Conservation (phyloP, 768 basidiomycete genomes). For the Chalciporus chontae region DNA sequence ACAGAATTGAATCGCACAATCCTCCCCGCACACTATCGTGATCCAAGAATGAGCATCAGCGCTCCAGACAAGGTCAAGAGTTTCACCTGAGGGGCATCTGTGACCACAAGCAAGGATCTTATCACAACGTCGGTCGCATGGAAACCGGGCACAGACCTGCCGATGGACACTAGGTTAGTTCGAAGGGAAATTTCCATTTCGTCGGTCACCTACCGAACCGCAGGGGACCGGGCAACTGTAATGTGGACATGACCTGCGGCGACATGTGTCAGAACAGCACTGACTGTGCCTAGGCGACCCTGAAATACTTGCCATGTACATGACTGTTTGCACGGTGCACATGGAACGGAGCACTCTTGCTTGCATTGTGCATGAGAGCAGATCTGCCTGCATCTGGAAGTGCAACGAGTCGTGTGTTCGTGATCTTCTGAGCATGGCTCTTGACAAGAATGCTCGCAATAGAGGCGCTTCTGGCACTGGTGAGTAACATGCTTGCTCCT, state of each 20-base stretch:
- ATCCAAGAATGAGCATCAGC: background rate
- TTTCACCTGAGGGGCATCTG: slow-evolving; percentile 60
- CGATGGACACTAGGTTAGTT: background rate
- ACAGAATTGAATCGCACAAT: slow-evolving; percentile 54
- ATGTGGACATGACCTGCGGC: slow-evolving; percentile 53
- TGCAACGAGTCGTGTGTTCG: slow-evolving; percentile 46
- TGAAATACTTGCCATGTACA: slow-evolving; percentile 47
- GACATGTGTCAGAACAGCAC: background rate
- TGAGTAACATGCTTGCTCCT: slow-evolving; percentile 42
- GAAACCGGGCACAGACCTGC: slow-evolving; percentile 62
- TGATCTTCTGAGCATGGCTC: slow-evolving; percentile 48
- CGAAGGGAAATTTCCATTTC: background rate
- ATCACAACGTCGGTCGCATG: slow-evolving; percentile 56
- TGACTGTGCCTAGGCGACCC: background rate
- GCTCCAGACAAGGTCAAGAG: background rate
- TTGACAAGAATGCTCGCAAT: slow-evolving; percentile 55
- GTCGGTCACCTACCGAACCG: slow-evolving; percentile 51
- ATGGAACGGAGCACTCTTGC: slow-evolving; percentile 46
- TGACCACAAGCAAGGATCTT: slow-evolving; percentile 56
- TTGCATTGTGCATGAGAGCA: slow-evolving; percentile 54
- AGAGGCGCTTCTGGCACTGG: slow-evolving; percentile 47
- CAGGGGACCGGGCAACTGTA: slow-evolving; percentile 57
- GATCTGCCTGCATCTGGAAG: slow-evolving; percentile 45
- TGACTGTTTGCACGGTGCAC: slow-evolving; percentile 58
- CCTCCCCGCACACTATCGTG: slow-evolving; percentile 63